Percentiles rank a stretch among this genome's conserved stretches.
Evolutionary conservation across 768 basidiomycete genomes (phyloP).

Genomic region (Grammothele lineata): DNA sequence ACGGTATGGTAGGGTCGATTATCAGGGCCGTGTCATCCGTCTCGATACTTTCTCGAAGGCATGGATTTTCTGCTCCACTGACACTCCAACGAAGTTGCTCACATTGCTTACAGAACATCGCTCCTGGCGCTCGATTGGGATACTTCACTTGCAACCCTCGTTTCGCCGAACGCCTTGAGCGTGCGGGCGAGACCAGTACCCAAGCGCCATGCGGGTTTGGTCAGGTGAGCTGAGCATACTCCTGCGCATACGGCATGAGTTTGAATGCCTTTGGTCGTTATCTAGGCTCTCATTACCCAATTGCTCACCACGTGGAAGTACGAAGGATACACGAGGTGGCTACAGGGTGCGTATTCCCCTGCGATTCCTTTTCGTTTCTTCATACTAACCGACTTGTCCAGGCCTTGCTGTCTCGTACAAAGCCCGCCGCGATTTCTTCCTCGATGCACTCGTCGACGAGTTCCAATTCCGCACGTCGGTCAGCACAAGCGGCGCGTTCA

Average conservation of each 20-base stretch:
- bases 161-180: slow-evolving; percentile 72
- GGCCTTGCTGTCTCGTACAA: slow-evolving; percentile 54
- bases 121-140: slow-evolving; percentile 73
- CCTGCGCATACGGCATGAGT: not conserved
- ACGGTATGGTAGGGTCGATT: slow-evolving; percentile 47
- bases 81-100: not conserved
- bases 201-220: slow-evolving; percentile 72
- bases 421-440: slow-evolving; percentile 53
- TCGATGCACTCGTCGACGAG: slow-evolving; percentile 59
- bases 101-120: slow-evolving; percentile 52
- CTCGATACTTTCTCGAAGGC: slow-evolving; percentile 81
- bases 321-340: slow-evolving; percentile 74
- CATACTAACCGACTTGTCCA: too few relatives aligned
- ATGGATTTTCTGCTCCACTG: not conserved
- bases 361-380: not conserved
- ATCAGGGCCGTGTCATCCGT: slow-evolving; percentile 79
- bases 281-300: slow-evolving; percentile 51
- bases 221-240: slow-evolving; percentile 38
- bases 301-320: slow-evolving; percentile 64
- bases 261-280: not conserved
- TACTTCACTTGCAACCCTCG: slow-evolving; percentile 76
- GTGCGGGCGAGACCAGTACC: slow-evolving; percentile 63
- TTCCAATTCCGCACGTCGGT: slow-evolving; percentile 49
- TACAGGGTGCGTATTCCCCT: slow-evolving; percentile 52
- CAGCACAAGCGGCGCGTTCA: slow-evolving; percentile 25